Conservation (phyloP, 371 early-diverging fungal species). For the Mucor irregularis region DNA sequence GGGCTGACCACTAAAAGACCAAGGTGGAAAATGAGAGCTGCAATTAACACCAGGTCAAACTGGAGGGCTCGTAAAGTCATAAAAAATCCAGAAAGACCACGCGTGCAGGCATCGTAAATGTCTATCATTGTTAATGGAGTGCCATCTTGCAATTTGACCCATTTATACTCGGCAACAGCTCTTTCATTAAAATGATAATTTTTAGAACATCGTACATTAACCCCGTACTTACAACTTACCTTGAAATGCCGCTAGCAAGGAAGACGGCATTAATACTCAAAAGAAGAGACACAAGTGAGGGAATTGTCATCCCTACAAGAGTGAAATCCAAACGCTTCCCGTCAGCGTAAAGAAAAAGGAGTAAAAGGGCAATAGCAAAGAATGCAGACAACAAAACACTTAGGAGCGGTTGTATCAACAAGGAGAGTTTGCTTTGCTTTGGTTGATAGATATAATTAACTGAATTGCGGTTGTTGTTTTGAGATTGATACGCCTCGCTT, state of each 20-base stretch:
- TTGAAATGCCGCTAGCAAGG: slow-evolving; percentile 30
- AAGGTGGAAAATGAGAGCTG: slow-evolving; percentile 27
- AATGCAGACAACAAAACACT: slow-evolving; percentile 4
- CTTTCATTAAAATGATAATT: slow-evolving; percentile 3
- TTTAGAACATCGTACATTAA: background rate
- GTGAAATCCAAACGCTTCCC: slow-evolving; percentile 22
- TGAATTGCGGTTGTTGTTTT: background rate
- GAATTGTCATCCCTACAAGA: slow-evolving; percentile 19
- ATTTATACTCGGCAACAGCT: slow-evolving; percentile 34
- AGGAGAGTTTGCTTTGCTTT: background rate
- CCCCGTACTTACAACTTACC: slow-evolving; percentile 12
- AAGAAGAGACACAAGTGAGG: slow-evolving; percentile 22
- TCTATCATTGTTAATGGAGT: slow-evolving; percentile 20
- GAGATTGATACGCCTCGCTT: too few species aligned
- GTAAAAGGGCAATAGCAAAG: slow-evolving; percentile 7
- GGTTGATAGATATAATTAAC: background rate
- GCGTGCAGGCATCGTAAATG: slow-evolving; percentile 30
- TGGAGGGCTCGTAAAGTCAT: slow-evolving; percentile 9
- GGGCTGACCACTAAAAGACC: slow-evolving; percentile 27
- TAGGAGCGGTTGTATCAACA: slow-evolving; percentile 2
- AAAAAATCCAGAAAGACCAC: slow-evolving; percentile 28
- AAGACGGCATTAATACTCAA: slow-evolving; percentile 19
- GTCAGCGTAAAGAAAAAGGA: slow-evolving; percentile 23
- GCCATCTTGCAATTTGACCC: slow-evolving; percentile 21
- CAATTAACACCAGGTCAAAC: slow-evolving; percentile 20